phyloP scores from a whole-genome alignment of 768 basidiomycete genomes.

The Leccinum truebloodii region DNA sequence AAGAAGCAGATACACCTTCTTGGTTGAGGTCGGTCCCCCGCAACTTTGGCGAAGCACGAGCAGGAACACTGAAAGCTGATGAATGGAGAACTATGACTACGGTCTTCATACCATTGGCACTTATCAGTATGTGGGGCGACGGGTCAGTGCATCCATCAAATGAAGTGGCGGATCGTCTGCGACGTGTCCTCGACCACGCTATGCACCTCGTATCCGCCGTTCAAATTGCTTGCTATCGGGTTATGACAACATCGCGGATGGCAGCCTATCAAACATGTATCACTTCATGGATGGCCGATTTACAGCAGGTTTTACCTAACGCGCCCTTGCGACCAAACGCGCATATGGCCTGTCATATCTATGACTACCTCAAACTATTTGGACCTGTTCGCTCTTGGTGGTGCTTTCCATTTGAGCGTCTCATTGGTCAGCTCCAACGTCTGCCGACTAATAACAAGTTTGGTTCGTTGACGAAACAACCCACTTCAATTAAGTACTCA shows the following conservation, averaged over 20 bases:
- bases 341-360: slow-evolving; percentile 33
- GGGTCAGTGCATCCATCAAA: background rate
- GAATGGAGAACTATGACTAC: slow-evolving; percentile 8
- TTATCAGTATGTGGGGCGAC: background rate
- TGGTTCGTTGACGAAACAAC: slow-evolving; percentile 14
- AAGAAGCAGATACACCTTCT: no score
- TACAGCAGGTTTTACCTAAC: slow-evolving; percentile 24
- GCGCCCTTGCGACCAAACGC: slow-evolving; percentile 22
- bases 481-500: slow-evolving; percentile 10
- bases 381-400: slow-evolving; percentile 42
- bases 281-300: slow-evolving; percentile 15
- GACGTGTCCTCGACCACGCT: slow-evolving; percentile 24
- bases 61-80: slow-evolving; percentile 23
- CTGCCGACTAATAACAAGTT: slow-evolving; percentile 34
- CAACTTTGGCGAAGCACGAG: slow-evolving; percentile 18
- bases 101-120: background rate
- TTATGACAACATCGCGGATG: slow-evolving; percentile 9
- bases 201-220: slow-evolving; percentile 33
- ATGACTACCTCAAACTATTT: slow-evolving; percentile 36
- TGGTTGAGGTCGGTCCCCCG: background rate
- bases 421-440: slow-evolving; percentile 39
- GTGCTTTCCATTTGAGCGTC: slow-evolving; percentile 38
- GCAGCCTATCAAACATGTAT: slow-evolving; percentile 18
- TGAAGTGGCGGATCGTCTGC: background rate
- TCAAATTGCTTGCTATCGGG: slow-evolving; percentile 17